Evolutionary conservation across 2,329 filamentous ascomycete species (phyloP), one percentile per base, ranked within the genome.

Genomic region (Mycosphaerella sp.): DNA sequence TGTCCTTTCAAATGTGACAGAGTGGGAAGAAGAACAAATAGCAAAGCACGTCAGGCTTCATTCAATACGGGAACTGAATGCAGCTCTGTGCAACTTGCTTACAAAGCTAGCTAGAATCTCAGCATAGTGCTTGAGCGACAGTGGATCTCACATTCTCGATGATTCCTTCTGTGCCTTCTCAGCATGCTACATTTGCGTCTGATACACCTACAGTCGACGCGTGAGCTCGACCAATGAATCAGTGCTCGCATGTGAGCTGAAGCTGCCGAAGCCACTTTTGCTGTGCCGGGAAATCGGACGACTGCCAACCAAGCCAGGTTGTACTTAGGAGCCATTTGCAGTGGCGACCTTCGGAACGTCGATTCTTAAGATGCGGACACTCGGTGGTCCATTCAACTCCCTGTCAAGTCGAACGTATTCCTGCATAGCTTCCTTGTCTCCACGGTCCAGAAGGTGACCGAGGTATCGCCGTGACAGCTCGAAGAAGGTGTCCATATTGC

Each of bases 361-460:
- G 10, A n/a, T 34, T n/a, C 13, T 34, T 8, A 34, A n/a, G 10
- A 12, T 34, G 30, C 30, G 30, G 17, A 56, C 56, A 48, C 59
- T 63, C n/a, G 50, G 64, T 60, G 71, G 74, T 55, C 93, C 93
- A 67, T 94, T 93, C 53, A 96, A 80, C 68, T 95, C 87, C 39
- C 84, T 80, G 66, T 98, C 91, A 32, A 97, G 74, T 53, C 78
- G 74, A 65, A 96, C 76, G 68, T 90, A 95, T 62, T 90, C 85
- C 70, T 89, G 88, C 73, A 94, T 91, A 1, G 88, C 81, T 28
- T 90, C 81, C 67, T 89, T 87, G 54, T 81, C 84, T 12, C 91
- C 90, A 48, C 87, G 79, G 61, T 94, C 84, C 57, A 95, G 81
- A 32, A 98, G 75, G 64, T 93, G 96, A 10, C 78, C 74, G 75